phyloP scores from a whole-genome alignment of 352 stramenopile species.

The Pythium vanterpoolii region DNA sequence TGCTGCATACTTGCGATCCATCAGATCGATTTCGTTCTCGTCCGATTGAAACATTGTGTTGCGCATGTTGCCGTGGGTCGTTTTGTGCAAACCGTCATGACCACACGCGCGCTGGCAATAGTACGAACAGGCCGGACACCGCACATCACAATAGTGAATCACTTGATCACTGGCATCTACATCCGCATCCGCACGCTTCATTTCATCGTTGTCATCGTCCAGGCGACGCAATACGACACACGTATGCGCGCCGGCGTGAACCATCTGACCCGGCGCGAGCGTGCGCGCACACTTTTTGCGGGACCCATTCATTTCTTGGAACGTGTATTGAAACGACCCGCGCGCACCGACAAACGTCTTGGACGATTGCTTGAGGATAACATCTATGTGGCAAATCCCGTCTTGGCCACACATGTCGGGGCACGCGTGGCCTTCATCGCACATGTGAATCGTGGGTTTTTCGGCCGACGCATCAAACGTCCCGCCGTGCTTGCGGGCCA shows the following conservation, averaged over 20 bases:
- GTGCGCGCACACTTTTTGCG: slow-evolving; percentile 55
- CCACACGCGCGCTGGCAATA: slow-evolving; percentile 65
- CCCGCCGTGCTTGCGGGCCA: slow-evolving; percentile 26
- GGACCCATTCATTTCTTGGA: slow-evolving; percentile 78
- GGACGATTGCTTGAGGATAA: slow-evolving; percentile 64
- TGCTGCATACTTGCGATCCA: slow-evolving; percentile 66
- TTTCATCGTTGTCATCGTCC: slow-evolving; percentile 3
- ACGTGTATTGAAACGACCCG: slow-evolving; percentile 63
- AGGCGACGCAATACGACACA: slow-evolving; percentile 23
- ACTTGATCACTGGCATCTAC: slow-evolving; percentile 13
- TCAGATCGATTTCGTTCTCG: slow-evolving; percentile 53
- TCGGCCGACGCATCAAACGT: slow-evolving; percentile 36
- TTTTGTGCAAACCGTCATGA: slow-evolving; percentile 51
- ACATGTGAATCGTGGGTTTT: slow-evolving; percentile 59
- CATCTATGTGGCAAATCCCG: slow-evolving; percentile 65
- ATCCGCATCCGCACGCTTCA: background rate
- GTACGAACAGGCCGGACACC: slow-evolving; percentile 73
- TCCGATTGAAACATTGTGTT: slow-evolving; percentile 73
- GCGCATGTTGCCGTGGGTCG: slow-evolving; percentile 78
- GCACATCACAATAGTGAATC: slow-evolving; percentile 68
- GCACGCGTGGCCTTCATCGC: slow-evolving; percentile 48
- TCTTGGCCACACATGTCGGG: slow-evolving; percentile 48
- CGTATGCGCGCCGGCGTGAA: slow-evolving; percentile 42
- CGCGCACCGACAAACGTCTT: slow-evolving; percentile 63
- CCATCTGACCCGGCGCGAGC: slow-evolving; percentile 38